phyloP scores from a whole-genome alignment of 306 rosid species.

The Ochetophila trinervis region DNA sequence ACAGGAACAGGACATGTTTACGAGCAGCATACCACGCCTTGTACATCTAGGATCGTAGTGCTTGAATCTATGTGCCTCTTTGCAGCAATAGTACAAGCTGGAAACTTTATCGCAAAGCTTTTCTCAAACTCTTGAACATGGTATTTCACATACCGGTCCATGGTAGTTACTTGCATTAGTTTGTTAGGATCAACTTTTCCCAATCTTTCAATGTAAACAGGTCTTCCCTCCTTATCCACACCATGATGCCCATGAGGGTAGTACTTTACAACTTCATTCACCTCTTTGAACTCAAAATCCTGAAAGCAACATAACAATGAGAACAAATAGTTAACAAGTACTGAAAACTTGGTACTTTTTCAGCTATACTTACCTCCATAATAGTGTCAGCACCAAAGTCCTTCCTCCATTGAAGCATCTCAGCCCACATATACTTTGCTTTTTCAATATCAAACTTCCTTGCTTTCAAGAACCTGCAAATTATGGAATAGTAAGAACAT shows the following conservation, averaged over 20 bases:
- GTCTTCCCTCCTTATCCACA: conserved; percentile 97
- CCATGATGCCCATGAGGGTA: conserved; percentile 98
- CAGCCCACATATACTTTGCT: conserved; percentile 97
- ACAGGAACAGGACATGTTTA: conserved; percentile 10
- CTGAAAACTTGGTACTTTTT: conserved; percentile 1
- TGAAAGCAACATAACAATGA: conserved; percentile 31
- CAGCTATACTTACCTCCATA: conserved; percentile 50
- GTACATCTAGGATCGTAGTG: conserved; percentile 93
- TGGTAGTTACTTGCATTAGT: conserved; percentile 83
- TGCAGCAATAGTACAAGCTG: conserved; percentile 92
- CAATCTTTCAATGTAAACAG: conserved; percentile 89
- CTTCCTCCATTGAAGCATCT: conserved; percentile 93
- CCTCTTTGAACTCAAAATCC: conserved; percentile 87
- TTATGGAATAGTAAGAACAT: conserved; percentile 9
- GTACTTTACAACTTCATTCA: conserved; percentile 62
- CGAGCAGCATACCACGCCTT: conserved; percentile 85
- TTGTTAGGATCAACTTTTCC: conserved; percentile 91
- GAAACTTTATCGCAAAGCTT: conserved; percentile 78
- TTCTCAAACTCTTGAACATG: conserved; percentile 92
- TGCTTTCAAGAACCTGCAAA: conserved; percentile 79
- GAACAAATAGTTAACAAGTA: conserved; percentile 13
- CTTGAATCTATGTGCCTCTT: conserved; percentile 96
- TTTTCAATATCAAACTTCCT: conserved; percentile 87
- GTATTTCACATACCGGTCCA: conserved; percentile 91
- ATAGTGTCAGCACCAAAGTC: conserved; percentile 78